A percentile compares a stretch with the other conserved stretches of the same genome.
phyloP scores from a whole-genome alignment of 345 rosid genomes.

The Clarkia xantiana region DNA sequence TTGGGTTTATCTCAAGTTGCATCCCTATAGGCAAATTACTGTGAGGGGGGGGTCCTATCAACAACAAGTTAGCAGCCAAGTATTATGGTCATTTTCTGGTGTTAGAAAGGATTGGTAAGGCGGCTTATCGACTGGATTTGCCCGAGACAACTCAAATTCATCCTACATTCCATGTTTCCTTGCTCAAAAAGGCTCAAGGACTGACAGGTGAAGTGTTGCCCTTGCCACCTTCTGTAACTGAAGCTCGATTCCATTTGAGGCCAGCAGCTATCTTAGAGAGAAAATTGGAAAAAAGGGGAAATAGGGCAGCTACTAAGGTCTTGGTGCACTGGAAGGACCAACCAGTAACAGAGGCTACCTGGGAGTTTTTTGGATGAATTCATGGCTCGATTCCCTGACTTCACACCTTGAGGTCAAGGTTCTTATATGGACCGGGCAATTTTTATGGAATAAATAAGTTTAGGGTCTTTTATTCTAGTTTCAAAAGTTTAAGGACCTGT shows the following conservation, averaged over 20 bases:
- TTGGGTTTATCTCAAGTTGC: too few species aligned
- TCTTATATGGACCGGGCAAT: background rate
- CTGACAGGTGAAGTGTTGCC: background rate
- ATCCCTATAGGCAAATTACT: background rate
- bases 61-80: background rate
- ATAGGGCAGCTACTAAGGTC: background rate
- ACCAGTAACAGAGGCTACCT: background rate
- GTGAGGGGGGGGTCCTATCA: background rate
- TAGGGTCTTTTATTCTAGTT: too few species aligned
- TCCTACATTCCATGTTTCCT: background rate
- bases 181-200: background rate
- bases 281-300: background rate
- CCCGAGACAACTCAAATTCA: background rate
- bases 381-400: background rate
- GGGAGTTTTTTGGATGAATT: background rate
- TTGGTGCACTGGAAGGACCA: too few species aligned
- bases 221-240: too few species aligned
- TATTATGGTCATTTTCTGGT: background rate
- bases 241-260: background rate
- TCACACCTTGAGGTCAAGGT: background rate
- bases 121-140: background rate
- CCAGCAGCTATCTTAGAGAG: background rate
- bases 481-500: too few species aligned
- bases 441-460: too few species aligned
- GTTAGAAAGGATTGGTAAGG: background rate